Evolutionary conservation across 1,139 yeast species (phyloP), one percentile per base, ranked within the genome.

Genomic region (Eremothecium cymbalariae): DNA sequence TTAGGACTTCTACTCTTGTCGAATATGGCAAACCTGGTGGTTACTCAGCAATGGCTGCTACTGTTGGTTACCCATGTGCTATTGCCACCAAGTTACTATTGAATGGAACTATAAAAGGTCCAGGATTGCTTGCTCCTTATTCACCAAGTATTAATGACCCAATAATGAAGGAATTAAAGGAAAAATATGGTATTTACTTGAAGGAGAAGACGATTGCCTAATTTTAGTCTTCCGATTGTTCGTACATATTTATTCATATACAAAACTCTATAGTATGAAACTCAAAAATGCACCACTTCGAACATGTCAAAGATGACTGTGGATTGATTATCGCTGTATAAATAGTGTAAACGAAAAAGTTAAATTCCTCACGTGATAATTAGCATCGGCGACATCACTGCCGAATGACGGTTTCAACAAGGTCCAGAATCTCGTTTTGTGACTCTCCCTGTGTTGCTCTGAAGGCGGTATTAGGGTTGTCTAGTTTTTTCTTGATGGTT

Each of bases 1-100:
- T 79, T 46, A 85, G 97, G 72, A 88, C 97, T 41, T 82, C 97
- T 18, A 90, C 98, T 45, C 71, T 90, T 60, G 90, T 86, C 33
- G 95, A 86, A 64, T 85, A 83, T 63, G 98, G 98, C 68, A 77
- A 83, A 45, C 95, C 95, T 41, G 75, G 82, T 41, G 96, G 97
- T 40, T 90, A 88, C 75, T 82, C 95, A 29, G 88, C 97, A 33
- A 90, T 90, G 98, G 98, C 98, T 50, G 88, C 90, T 62, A 73
- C 85, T 50, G 98, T 90, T 40, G 98, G 98, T 68, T 93, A 86
- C 48, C 98, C 98, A 48, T 90, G 95, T 65, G 96, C 96, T 41
- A 94, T 90, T 60, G 98, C 97, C 26, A 72, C 81, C 44, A 77
- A 77, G 67, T 82, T 83, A 64, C 83, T 90, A 47, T 72, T 90